Evolutionary conservation across 495 filamentous ascomycete genomes (phyloP).

Genomic region (Astrothelium subdiscretum): DNA sequence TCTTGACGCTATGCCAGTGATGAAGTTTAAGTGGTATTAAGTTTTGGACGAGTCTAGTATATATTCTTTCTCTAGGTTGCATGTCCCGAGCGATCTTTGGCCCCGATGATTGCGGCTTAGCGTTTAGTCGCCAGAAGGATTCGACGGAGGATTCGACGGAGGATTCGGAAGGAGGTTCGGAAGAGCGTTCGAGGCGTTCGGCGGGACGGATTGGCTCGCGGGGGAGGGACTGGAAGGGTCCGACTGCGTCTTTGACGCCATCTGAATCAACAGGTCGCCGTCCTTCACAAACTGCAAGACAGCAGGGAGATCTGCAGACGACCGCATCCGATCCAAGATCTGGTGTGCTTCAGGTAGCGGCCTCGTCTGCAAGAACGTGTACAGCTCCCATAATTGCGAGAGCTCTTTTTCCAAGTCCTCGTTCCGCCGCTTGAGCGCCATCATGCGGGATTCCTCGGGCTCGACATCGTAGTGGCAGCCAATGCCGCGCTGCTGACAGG

Average conservation of each 20-base stretch:
- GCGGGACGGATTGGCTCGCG: not conserved
- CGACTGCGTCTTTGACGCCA: not conserved
- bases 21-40: too few relatives aligned
- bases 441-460: not conserved
- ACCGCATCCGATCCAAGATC: not conserved
- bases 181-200: not conserved
- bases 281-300: not conserved
- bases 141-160: not conserved
- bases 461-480: not conserved
- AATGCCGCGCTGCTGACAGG: not conserved
- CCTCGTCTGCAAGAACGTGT: not conserved
- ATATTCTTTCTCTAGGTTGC: too few relatives aligned
- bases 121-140: too few relatives aligned
- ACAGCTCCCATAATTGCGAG: not conserved
- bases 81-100: too few relatives aligned
- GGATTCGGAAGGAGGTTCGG: not conserved
- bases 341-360: not conserved
- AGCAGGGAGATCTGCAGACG: not conserved
- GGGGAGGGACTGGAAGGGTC: not conserved
- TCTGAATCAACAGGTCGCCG: not conserved
- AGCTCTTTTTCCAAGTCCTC: not conserved
- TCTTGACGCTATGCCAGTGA: too few relatives aligned
- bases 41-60: too few relatives aligned
- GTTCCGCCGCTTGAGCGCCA: not conserved
- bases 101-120: too few relatives aligned